These are phyloP conservation scores for Apophysomyces elegans DNA, from an alignment of 371 early-diverging fungal species.

Conservation along the genomic window DNA sequence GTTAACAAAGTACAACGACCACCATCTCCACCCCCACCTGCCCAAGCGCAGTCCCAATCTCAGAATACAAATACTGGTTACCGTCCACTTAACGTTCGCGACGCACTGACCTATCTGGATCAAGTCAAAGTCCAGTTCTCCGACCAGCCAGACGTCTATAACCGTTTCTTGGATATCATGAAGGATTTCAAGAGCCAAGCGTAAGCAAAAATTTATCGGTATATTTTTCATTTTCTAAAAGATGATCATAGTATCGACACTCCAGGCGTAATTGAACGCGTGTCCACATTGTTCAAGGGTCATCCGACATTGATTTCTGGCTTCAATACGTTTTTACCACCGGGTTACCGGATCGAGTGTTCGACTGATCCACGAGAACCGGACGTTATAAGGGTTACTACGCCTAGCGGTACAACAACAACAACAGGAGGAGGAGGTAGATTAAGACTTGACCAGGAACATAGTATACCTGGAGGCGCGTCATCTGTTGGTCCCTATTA, in stretches of 20 bases:
- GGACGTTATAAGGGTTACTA: slow-evolving; percentile 78
- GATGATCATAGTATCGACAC: slow-evolving; percentile 84
- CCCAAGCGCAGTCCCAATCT: slow-evolving; percentile 5
- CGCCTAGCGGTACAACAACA: slow-evolving; percentile 77
- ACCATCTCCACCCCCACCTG: slow-evolving; percentile 1
- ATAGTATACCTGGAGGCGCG: slow-evolving; percentile 3
- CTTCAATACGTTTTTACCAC: slow-evolving; percentile 98
- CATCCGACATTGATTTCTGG: slow-evolving; percentile 91
- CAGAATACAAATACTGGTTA: slow-evolving; percentile 18
- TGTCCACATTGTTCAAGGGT: slow-evolving; percentile 90
- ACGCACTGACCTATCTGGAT: slow-evolving; percentile 97
- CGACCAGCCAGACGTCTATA: slow-evolving; percentile 93
- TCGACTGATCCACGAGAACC: slow-evolving; percentile 74
- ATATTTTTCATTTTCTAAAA: neutral
- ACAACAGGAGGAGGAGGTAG: slow-evolving; percentile 57
- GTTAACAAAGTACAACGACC: slow-evolving; percentile 1
- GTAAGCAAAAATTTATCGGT: slow-evolving; percentile 41
- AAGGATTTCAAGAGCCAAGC: slow-evolving; percentile 98
- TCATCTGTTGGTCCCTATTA: slow-evolving; percentile 1
- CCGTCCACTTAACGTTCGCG: slow-evolving; percentile 66
- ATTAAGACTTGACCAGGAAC: slow-evolving; percentile 51
- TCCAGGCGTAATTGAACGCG: slow-evolving; percentile 96
- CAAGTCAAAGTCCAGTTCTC: slow-evolving; percentile 93
- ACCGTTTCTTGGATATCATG: slow-evolving; percentile 98
- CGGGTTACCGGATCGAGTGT: slow-evolving; percentile 92